These are phyloP conservation scores for Phaseolus coccineus DNA, from an alignment of 331 rosid species.

Conservation along the genomic window DNA sequence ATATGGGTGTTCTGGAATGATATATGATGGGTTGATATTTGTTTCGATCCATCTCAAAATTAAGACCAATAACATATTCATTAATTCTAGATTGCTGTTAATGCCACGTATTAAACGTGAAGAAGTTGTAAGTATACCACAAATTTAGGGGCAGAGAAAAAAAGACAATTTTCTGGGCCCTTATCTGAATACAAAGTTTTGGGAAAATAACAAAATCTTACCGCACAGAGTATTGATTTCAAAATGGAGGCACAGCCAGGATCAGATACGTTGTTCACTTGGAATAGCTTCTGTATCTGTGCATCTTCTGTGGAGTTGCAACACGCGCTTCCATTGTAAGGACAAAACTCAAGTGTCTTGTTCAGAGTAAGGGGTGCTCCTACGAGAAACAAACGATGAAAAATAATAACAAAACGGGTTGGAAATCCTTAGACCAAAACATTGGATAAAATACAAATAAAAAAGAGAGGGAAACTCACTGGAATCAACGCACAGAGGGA, in stretches of 20 bases:
- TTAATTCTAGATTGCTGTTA: slow-evolving; percentile 1
- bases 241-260: slow-evolving; percentile 68
- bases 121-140: background rate
- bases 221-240: slow-evolving; percentile 84
- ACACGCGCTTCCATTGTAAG: slow-evolving; percentile 80
- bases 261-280: slow-evolving; percentile 70
- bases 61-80: background rate
- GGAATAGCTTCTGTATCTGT: slow-evolving; percentile 65
- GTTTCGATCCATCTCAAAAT: background rate
- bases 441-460: background rate
- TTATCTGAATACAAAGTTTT: background rate
- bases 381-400: slow-evolving; percentile 42
- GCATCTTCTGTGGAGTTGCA: slow-evolving; percentile 80
- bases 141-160: background rate
- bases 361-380: slow-evolving; percentile 70
- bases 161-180: background rate
- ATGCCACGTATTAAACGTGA: slow-evolving; percentile 4
- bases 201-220: slow-evolving; percentile 43
- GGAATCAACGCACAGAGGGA: slow-evolving; percentile 81
- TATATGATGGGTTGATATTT: background rate
- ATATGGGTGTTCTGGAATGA: background rate
- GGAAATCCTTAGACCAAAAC: background rate
- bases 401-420: too few species aligned
- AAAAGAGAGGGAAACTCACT: slow-evolving; percentile 53
- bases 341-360: slow-evolving; percentile 69